Conservation (phyloP, 257 asterid genomes). For the Salvia hispanica region DNA sequence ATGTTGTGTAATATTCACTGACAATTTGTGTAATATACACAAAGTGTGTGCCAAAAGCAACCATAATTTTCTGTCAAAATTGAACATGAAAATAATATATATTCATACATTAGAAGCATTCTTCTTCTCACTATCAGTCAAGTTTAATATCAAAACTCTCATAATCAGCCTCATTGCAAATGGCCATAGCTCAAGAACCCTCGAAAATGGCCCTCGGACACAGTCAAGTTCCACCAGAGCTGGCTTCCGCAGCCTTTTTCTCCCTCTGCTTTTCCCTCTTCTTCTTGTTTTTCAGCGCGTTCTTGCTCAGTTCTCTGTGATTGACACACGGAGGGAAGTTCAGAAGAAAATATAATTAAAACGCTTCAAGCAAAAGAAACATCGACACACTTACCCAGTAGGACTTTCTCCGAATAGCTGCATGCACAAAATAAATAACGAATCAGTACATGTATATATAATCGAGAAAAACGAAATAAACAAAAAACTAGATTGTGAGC, state of each 20-base stretch:
- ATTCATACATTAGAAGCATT: no score
- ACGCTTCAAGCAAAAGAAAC: constrained; percentile 1
- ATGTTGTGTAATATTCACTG: no score
- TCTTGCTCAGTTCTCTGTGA: constrained; percentile 81
- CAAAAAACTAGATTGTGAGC: background rate
- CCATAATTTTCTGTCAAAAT: no score
- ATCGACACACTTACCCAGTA: constrained; percentile 58
- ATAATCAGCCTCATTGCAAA: background rate
- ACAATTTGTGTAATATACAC: no score
- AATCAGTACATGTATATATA: constrained; percentile 24
- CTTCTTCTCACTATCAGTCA: no score
- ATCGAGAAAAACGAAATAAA: background rate
- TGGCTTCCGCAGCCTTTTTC: constrained; percentile 74
- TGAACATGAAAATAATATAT: no score
- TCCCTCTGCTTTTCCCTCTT: constrained; percentile 85
- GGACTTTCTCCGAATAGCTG: constrained; percentile 77
- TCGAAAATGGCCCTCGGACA: constrained; percentile 1
- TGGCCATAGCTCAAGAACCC: background rate
- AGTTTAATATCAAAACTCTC: no score
- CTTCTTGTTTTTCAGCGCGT: constrained; percentile 81
- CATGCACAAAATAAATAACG: constrained; percentile 20
- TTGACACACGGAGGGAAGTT: constrained; percentile 2
- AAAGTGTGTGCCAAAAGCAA: no score
- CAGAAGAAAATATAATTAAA: constrained; percentile 15
- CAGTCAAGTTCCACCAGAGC: constrained; percentile 31